These are phyloP conservation scores for Xylaria palmicola DNA, from an alignment of 495 filamentous ascomycete species.

Conservation along the genomic window DNA sequence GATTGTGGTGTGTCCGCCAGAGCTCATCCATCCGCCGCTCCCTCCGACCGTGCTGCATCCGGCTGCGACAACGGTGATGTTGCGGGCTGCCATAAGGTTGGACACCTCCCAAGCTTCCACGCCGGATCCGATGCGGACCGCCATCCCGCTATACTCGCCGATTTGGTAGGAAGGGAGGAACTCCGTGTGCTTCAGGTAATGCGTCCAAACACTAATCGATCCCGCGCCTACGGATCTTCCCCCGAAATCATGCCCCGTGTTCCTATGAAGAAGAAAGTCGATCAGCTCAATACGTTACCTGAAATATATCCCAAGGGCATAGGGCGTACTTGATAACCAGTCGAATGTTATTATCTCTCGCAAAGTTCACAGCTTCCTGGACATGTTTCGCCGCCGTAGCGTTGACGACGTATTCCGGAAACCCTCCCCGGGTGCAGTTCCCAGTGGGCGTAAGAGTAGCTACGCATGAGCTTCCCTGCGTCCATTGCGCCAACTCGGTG, in stretches of 20 bases:
- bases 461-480: constrained; percentile 39
- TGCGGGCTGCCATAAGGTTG: constrained; percentile 33
- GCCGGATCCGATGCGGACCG: constrained; percentile 59
- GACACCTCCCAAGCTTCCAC: constrained; percentile 56
- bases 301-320: neutral
- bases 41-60: constrained; percentile 47
- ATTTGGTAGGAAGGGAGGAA: constrained; percentile 42
- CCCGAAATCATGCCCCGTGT: constrained; percentile 48
- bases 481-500: constrained; percentile 35
- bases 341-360: constrained; percentile 54
- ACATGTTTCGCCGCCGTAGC: constrained; percentile 53
- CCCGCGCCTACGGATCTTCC: constrained; percentile 36
- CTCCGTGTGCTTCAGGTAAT: constrained; percentile 46
- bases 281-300: neutral
- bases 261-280: constrained; percentile 22
- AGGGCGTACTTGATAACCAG: constrained; percentile 55
- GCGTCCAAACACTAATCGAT: constrained; percentile 51
- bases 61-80: constrained; percentile 51
- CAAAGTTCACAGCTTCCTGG: constrained; percentile 60
- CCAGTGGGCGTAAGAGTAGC: constrained; percentile 23
- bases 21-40: constrained; percentile 49
- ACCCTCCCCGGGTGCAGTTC: constrained; percentile 56
- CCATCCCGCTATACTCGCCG: constrained; percentile 40
- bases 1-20: constrained; percentile 60
- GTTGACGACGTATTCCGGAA: constrained; percentile 59